Conservation (phyloP, 441 rosid genomes). For the Cnidoscolus chayamansa region DNA sequence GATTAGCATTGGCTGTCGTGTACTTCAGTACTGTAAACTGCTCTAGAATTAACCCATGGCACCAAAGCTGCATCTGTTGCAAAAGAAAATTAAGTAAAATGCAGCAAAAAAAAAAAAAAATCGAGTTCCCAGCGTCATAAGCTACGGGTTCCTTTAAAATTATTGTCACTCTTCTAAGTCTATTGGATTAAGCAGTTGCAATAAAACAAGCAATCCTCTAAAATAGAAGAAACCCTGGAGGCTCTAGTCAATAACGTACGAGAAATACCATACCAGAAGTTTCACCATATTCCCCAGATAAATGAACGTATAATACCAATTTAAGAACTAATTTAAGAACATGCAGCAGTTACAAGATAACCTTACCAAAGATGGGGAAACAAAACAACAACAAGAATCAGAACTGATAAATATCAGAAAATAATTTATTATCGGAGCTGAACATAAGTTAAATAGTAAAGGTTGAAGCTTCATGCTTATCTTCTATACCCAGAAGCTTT, state of each 20-base stretch:
- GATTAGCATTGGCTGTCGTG: neutral
- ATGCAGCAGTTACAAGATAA: neutral
- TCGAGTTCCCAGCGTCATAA: no score
- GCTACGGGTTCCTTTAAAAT: neutral
- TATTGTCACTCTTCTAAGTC: neutral
- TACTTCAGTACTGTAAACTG: neutral
- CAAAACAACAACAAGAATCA: neutral
- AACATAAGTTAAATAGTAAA: neutral
- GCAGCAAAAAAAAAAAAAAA: neutral
- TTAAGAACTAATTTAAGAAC: neutral
- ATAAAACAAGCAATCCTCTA: neutral
- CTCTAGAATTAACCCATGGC: neutral
- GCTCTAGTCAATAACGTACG: neutral
- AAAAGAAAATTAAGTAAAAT: neutral
- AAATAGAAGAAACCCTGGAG: neutral
- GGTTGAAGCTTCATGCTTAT: neutral
- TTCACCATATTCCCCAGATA: neutral
- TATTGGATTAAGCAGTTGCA: neutral
- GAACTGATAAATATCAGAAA: neutral
- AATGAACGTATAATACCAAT: neutral
- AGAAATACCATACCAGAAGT: neutral
- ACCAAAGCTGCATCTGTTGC: neutral
- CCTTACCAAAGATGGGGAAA: neutral
- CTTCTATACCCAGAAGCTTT: constrained; percentile 5
- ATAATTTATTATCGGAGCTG: neutral